These are phyloP conservation scores for Exidia glandulosa DNA, from an alignment of 768 basidiomycete species.

Conservation along the genomic window DNA sequence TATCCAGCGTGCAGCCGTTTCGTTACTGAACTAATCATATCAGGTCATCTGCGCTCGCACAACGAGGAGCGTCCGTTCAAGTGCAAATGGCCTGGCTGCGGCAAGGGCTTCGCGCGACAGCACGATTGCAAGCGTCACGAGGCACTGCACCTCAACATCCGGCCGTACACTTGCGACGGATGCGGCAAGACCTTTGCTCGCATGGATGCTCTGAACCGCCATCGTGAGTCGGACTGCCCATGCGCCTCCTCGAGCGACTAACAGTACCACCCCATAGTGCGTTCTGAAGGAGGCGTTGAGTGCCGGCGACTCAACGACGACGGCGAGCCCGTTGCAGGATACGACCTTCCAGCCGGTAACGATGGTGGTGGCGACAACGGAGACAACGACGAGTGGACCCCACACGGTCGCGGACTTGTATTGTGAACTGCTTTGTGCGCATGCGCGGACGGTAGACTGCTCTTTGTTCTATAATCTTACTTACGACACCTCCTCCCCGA, in stretches of 20 bases:
- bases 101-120: slow-evolving; percentile 86
- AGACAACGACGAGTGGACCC: not conserved
- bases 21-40: slow-evolving; percentile 1
- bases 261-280: slow-evolving; percentile 34
- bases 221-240: slow-evolving; percentile 68
- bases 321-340: not conserved
- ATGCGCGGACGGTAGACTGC: not conserved
- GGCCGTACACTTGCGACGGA: slow-evolving; percentile 88
- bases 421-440: not conserved
- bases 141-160: slow-evolving; percentile 83
- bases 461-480: not conserved
- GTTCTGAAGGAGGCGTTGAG: slow-evolving; percentile 74
- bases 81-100: slow-evolving; percentile 91
- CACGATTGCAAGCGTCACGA: slow-evolving; percentile 97
- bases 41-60: slow-evolving; percentile 89
- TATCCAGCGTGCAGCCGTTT: slow-evolving; percentile 5
- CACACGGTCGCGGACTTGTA: not conserved
- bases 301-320: slow-evolving; percentile 26
- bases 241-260: not conserved
- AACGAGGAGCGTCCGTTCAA: slow-evolving; percentile 92
- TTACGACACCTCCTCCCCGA: too few species aligned
- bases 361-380: not conserved
- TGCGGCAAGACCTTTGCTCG: slow-evolving; percentile 89
- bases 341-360: not conserved
- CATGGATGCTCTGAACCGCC: slow-evolving; percentile 90